Evolutionary conservation across 2,329 filamentous ascomycete species (phyloP), one percentile per base, ranked within the genome.

Genomic region (Paracoccidioides brasiliensis): DNA sequence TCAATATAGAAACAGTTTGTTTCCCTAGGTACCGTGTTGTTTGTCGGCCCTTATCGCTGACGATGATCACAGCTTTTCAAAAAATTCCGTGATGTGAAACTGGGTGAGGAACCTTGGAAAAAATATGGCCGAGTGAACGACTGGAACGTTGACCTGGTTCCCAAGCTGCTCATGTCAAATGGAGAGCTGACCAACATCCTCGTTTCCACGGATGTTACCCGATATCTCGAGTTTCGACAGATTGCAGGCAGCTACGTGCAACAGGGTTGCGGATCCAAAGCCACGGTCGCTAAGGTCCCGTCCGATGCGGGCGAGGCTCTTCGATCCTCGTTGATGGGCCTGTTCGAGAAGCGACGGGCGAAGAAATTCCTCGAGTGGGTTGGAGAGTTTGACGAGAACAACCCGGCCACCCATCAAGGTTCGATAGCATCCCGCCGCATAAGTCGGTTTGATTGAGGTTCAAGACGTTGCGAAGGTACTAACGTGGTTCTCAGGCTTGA

Each of bases 131-230:
- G 93, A 58, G 79, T 84, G 70, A 96, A 96, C 76, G 91, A 97
- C 80, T 98, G 93, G 93, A 97, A 96, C 79, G 94, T 98, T 74
- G 94, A 98, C 71, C 81, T 98, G 59, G 90, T 98, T 51, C 91
- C 93, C 64, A 98, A 98, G 80, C 85, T 98, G 67, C 82, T 98
- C 72, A 97, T 98, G 90, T 90, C 91, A 58, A 95, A 94, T 61
- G 93, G 93, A 73, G 91, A 98, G 77, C 80, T 98, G 70, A 97
- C 91, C 71, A 97, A 97, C 76, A 96, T 98, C 68, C 84, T 98
- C 69, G 90, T 96, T 61, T 95, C 90, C 53, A 97, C 91, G 74
- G 90, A 96, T 64, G 86, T 90, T 63, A 90, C 86, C 66, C 80
- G 85, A 74, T 90, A 90, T 73, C 84, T 94, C 67, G 88, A 94